Evolutionary conservation across 2,329 filamentous ascomycete species (phyloP).

Genomic region (Rhytidhysteron rufulum): DNA sequence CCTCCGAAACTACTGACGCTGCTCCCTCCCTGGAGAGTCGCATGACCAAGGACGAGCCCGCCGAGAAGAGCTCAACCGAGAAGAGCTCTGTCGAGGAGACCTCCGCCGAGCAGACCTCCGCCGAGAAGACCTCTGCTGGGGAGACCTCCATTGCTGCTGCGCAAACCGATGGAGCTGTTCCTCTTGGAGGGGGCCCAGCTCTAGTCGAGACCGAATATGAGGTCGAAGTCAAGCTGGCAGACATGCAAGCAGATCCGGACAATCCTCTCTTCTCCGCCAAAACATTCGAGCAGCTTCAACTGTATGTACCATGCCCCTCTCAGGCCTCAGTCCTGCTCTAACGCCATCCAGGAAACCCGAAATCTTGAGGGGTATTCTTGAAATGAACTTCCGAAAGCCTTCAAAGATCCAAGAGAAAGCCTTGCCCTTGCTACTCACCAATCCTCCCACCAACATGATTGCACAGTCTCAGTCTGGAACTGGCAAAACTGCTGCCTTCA

Average conservation of each 20-base stretch:
- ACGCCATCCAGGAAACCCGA: slow-evolving; percentile 35
- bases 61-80: slow-evolving; percentile 4
- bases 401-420: slow-evolving; percentile 98
- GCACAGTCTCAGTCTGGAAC: slow-evolving; percentile 99
- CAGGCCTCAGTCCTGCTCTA: neutral
- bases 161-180: slow-evolving; percentile 47
- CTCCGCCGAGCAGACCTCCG: no score
- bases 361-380: slow-evolving; percentile 60
- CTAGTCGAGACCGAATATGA: slow-evolving; percentile 74
- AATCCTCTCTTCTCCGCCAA: slow-evolving; percentile 84
- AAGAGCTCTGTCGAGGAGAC: slow-evolving; percentile 1
- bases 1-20: slow-evolving; percentile 1
- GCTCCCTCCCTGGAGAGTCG: slow-evolving; percentile 17
- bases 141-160: slow-evolving; percentile 9
- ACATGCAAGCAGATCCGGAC: slow-evolving; percentile 79
- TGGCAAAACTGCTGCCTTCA: slow-evolving; percentile 95
- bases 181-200: slow-evolving; percentile 35
- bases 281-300: slow-evolving; percentile 77
- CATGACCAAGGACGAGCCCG: slow-evolving; percentile 10
- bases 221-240: slow-evolving; percentile 88
- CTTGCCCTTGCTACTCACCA: slow-evolving; percentile 77
- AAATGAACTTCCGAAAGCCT: slow-evolving; percentile 88
- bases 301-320: slow-evolving; percentile 57
- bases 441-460: slow-evolving; percentile 92
- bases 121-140: neutral